Percentiles rank a stretch among this genome's conserved stretches.
phyloP scores from a whole-genome alignment of 2,329 filamentous ascomycete species.

The Davidsoniella neocaledoniae region DNA sequence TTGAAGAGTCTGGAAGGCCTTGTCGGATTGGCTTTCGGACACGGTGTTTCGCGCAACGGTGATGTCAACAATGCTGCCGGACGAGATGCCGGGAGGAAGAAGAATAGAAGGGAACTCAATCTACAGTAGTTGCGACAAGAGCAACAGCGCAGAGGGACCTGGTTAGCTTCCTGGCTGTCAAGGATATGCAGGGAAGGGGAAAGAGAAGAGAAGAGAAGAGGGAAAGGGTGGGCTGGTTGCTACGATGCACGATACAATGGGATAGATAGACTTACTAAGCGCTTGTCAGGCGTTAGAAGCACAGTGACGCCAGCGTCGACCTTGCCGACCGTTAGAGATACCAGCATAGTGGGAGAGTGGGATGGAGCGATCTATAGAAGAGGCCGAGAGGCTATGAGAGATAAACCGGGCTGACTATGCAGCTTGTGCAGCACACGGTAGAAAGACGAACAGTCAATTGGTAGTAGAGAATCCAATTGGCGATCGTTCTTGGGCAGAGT shows the following conservation, averaged over 20 bases:
- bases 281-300: slow-evolving; percentile 88
- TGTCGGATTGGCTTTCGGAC: slow-evolving; percentile 59
- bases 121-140: slow-evolving; percentile 27
- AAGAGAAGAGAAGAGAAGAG: not conserved
- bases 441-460: too few relatives aligned
- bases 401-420: too few relatives aligned
- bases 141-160: not conserved
- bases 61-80: slow-evolving; percentile 95
- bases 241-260: not conserved
- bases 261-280: slow-evolving; percentile 48
- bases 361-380: not conserved
- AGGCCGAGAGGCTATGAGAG: too few relatives aligned
- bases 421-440: too few relatives aligned
- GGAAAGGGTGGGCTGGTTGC: not conserved
- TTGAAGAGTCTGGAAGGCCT: slow-evolving; percentile 71
- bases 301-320: slow-evolving; percentile 98
- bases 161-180: slow-evolving; percentile 12
- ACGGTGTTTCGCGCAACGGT: slow-evolving; percentile 73
- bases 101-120: slow-evolving; percentile 98
- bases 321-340: slow-evolving; percentile 96
- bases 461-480: too few relatives aligned
- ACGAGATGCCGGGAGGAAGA: slow-evolving; percentile 84
- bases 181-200: not conserved
- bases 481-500: too few relatives aligned
- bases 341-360: slow-evolving; percentile 47